phyloP scores from a whole-genome alignment of 208 protist genomes.

The Leishmania turanica region DNA sequence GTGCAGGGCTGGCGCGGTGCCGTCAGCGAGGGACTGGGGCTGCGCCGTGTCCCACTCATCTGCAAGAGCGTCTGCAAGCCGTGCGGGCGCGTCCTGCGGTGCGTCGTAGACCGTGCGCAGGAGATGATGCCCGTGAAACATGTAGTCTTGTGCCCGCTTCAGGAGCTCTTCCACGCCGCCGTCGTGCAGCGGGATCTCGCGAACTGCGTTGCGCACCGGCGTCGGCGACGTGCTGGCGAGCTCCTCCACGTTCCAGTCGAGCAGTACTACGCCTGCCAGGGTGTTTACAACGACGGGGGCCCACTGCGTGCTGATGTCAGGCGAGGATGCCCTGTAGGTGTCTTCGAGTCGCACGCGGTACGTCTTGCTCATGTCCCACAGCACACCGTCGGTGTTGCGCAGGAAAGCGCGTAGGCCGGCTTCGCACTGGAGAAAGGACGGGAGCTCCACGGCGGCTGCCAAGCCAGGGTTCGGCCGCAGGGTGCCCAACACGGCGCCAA shows the following conservation, averaged over 20 bases:
- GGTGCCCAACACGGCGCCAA: constrained; percentile 68
- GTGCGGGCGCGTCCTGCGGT: constrained; percentile 9
- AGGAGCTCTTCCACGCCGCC: constrained; percentile 26
- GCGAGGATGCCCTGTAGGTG: constrained; percentile 9
- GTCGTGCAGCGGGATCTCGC: constrained; percentile 12
- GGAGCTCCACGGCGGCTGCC: constrained; percentile 10
- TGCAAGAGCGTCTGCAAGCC: neutral
- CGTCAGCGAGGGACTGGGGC: neutral
- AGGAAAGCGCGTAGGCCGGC: constrained; percentile 34
- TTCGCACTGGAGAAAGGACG: constrained; percentile 15
- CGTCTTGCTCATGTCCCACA: constrained; percentile 60
- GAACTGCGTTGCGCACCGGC: constrained; percentile 7
- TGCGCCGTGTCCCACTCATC: constrained; percentile 6
- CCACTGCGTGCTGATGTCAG: constrained; percentile 25
- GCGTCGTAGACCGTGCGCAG: constrained; percentile 52
- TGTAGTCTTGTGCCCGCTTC: constrained; percentile 19
- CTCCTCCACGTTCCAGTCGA: constrained; percentile 55
- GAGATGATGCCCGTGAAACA: constrained; percentile 54
- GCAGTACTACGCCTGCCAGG: constrained; percentile 55
- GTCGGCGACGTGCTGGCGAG: constrained; percentile 5
- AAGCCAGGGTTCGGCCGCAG: constrained; percentile 63
- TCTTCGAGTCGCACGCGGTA: constrained; percentile 45
- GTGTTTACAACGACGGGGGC: constrained; percentile 38
- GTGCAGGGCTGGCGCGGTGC: constrained; percentile 22
- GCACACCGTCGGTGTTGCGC: constrained; percentile 44